phyloP scores from a whole-genome alignment of 345 rosid genomes.

The Rhodomyrtus tomentosa region DNA sequence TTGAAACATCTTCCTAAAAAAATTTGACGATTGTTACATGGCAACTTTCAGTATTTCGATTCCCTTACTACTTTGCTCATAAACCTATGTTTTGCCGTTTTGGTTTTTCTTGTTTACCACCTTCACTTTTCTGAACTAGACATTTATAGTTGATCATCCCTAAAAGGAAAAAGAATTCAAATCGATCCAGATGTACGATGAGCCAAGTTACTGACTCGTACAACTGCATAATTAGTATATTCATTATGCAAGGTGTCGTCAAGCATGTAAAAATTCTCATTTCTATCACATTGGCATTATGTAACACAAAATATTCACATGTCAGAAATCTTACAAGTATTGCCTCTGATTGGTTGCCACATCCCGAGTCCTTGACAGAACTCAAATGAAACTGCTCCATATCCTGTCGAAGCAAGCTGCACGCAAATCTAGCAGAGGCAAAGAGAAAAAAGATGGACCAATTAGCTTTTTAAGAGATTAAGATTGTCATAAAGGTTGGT shows the following conservation, averaged over 20 bases:
- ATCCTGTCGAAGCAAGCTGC: slow-evolving; percentile 73
- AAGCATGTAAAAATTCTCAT: not conserved
- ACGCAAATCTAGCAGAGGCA: slow-evolving; percentile 42
- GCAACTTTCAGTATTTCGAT: not conserved
- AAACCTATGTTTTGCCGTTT: not conserved
- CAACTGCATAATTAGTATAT: not conserved
- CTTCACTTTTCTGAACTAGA: not conserved
- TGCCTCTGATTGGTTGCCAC: slow-evolving; percentile 10
- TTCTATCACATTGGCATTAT: not conserved
- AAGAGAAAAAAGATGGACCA: not conserved
- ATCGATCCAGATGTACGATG: not conserved
- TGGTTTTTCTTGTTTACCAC: not conserved
- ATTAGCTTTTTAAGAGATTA: not conserved
- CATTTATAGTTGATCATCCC: not conserved
- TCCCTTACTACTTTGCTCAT: not conserved
- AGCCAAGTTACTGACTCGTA: not conserved
- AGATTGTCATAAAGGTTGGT: not conserved
- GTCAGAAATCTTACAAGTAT: slow-evolving; percentile 6
- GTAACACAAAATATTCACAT: not conserved
- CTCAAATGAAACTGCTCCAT: slow-evolving; percentile 42
- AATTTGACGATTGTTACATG: not conserved
- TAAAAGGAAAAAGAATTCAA: not conserved
- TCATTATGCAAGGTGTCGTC: not conserved
- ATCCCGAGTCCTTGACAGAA: slow-evolving; percentile 19
- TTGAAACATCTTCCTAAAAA: not conserved